Conservation (phyloP, 2,329 filamentous ascomycete genomes). For the Diaporthe eres region DNA sequence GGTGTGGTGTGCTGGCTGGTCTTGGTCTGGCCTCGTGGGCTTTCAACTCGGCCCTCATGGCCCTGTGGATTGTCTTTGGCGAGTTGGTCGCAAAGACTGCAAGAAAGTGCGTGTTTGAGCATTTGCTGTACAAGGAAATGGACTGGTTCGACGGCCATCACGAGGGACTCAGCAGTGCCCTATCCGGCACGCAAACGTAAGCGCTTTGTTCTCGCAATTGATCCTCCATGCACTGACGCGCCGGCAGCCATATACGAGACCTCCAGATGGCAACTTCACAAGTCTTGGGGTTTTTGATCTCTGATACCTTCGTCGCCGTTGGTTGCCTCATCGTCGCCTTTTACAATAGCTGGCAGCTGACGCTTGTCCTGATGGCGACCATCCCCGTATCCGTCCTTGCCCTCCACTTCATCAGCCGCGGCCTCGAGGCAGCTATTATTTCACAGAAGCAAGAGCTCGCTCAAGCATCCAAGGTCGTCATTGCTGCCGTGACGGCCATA, state of each 20-base stretch:
- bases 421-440: slow-evolving; percentile 76
- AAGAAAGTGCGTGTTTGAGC: slow-evolving; percentile 75
- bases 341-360: slow-evolving; percentile 86
- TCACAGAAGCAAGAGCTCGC: slow-evolving; percentile 78
- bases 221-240: background rate
- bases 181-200: slow-evolving; percentile 82
- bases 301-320: slow-evolving; percentile 74
- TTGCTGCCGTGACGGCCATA: slow-evolving; percentile 79
- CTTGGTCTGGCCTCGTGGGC: slow-evolving; percentile 78
- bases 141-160: slow-evolving; percentile 84
- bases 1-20: slow-evolving; percentile 73
- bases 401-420: slow-evolving; percentile 71
- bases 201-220: slow-evolving; percentile 47
- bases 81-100: slow-evolving; percentile 82
- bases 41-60: slow-evolving; percentile 75
- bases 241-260: slow-evolving; percentile 83
- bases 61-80: slow-evolving; percentile 82
- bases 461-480: slow-evolving; percentile 78
- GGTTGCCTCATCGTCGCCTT: slow-evolving; percentile 81
- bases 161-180: slow-evolving; percentile 79
- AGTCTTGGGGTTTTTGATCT: slow-evolving; percentile 79
- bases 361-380: slow-evolving; percentile 81
- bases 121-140: slow-evolving; percentile 80
- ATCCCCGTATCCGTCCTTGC: slow-evolving; percentile 76
- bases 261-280: slow-evolving; percentile 86